Evolutionary conservation across 495 filamentous ascomycete species (phyloP).

Genomic region (Aspergillus nidulans): DNA sequence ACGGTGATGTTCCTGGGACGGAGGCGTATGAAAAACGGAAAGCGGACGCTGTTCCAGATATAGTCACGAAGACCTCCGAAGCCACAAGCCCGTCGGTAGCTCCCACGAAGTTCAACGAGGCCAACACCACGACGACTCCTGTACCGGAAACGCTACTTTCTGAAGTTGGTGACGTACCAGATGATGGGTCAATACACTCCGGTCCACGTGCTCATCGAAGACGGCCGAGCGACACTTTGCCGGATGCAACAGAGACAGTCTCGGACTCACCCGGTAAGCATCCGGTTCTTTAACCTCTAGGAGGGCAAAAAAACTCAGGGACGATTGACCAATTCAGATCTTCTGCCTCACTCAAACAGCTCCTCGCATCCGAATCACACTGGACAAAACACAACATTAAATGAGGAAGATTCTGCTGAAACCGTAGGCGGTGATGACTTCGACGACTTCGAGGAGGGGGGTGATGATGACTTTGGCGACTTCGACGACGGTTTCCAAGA

Average conservation of each 20-base stretch:
- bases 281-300: slow-evolving; percentile 20
- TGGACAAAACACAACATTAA: slow-evolving; percentile 17
- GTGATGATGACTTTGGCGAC: slow-evolving; percentile 77
- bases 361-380: slow-evolving; percentile 23
- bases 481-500: slow-evolving; percentile 85
- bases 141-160: slow-evolving; percentile 46
- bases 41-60: slow-evolving; percentile 81
- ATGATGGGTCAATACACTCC: slow-evolving; percentile 31
- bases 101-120: slow-evolving; percentile 18
- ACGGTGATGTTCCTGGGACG: slow-evolving; percentile 88
- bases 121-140: slow-evolving; percentile 16
- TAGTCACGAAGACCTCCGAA: slow-evolving; percentile 40
- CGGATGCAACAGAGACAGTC: slow-evolving; percentile 45
- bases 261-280: slow-evolving; percentile 47
- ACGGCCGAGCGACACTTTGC: slow-evolving; percentile 44
- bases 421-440: slow-evolving; percentile 65
- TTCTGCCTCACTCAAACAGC: slow-evolving; percentile 41
- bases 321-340: slow-evolving; percentile 57
- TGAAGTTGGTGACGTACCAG: slow-evolving; percentile 37
- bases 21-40: slow-evolving; percentile 67
- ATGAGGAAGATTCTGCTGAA: slow-evolving; percentile 38
- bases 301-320: slow-evolving; percentile 32
- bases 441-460: slow-evolving; percentile 91
- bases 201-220: slow-evolving; percentile 38
- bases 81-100: slow-evolving; percentile 18